Percentiles rank a stretch among this genome's conserved stretches.
Conservation (phyloP, 2,329 filamentous ascomycete species). For the Fusarium staphyleae region DNA sequence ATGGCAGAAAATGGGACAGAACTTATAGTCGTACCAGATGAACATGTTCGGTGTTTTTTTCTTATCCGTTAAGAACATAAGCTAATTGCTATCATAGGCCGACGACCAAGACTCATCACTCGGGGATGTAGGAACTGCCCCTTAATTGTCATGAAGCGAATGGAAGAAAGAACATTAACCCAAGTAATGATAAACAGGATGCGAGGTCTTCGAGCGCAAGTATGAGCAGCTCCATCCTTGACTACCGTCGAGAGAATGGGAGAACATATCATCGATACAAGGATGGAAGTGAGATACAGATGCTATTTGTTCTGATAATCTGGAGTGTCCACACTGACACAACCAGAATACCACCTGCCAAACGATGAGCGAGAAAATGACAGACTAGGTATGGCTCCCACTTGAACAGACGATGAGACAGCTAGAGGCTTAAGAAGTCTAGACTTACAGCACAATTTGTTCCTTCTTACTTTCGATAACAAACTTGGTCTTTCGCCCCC, state of each 20-base stretch:
- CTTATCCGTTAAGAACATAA: too few relatives aligned
- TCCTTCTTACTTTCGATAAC: conserved; percentile 3
- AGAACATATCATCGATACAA: conserved; percentile 12
- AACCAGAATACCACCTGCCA: conserved; percentile 5
- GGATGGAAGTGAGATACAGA: conserved; percentile 6
- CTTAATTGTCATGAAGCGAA: too few relatives aligned
- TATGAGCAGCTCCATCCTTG: conserved; percentile 3
- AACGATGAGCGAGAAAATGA: conserved; percentile 5
- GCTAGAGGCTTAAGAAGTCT: not conserved
- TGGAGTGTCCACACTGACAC: not conserved
- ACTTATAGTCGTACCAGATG: too few relatives aligned
- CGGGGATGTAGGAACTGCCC: too few relatives aligned
- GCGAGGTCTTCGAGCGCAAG: not conserved
- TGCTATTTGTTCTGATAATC: too few relatives aligned
- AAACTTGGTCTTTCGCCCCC: conserved; percentile 1
- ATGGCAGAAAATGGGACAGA: too few relatives aligned
- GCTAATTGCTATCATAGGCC: too few relatives aligned
- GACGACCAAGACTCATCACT: too few relatives aligned
- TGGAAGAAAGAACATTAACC: too few relatives aligned
- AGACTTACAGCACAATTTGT: conserved; percentile 4
- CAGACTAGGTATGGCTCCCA: conserved; percentile 6
- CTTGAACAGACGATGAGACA: too few relatives aligned
- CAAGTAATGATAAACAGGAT: too few relatives aligned
- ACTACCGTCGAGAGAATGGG: conserved; percentile 8
- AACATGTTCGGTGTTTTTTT: too few relatives aligned